A percentile compares a stretch with the other conserved stretches of the same genome.
phyloP scores from a whole-genome alignment of 1,284 basidiomycete species.

The Apiotrichum veenhuisii region DNA sequence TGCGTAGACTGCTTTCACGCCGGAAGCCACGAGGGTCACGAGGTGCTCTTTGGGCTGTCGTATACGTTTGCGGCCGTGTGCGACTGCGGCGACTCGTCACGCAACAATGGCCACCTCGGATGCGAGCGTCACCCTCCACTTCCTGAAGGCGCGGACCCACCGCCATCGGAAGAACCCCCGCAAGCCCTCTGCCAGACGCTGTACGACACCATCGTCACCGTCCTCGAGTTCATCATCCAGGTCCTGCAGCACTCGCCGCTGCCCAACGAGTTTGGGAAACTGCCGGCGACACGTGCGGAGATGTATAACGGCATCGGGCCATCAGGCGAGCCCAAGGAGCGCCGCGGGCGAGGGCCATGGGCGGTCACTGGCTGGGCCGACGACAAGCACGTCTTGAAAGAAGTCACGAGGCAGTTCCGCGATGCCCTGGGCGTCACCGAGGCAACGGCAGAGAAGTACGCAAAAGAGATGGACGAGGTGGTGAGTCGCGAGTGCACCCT shows the following conservation, averaged over 20 bases:
- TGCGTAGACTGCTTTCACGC: slow-evolving; percentile 83
- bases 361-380: slow-evolving; percentile 93
- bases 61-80: slow-evolving; percentile 87
- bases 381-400: slow-evolving; percentile 91
- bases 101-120: slow-evolving; percentile 53
- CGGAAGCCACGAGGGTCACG: slow-evolving; percentile 76
- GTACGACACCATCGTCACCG: slow-evolving; percentile 67
- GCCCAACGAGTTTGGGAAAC: slow-evolving; percentile 56
- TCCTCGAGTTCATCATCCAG: slow-evolving; percentile 78
- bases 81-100: slow-evolving; percentile 86
- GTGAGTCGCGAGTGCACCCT: slow-evolving; percentile 18
- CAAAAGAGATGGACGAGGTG: slow-evolving; percentile 60
- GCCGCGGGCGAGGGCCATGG: slow-evolving; percentile 64
- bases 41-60: slow-evolving; percentile 83
- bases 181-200: slow-evolving; percentile 68
- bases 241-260: slow-evolving; percentile 81
- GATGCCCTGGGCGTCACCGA: slow-evolving; percentile 59
- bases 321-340: slow-evolving; percentile 31
- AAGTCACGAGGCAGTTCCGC: slow-evolving; percentile 75
- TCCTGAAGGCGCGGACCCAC: slow-evolving; percentile 25
- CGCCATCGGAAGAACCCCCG: slow-evolving; percentile 35
- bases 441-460: slow-evolving; percentile 56
- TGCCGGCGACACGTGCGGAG: slow-evolving; percentile 66
- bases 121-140: slow-evolving; percentile 66
- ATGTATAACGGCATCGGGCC: slow-evolving; percentile 22